Evolutionary conservation across 2,329 filamentous ascomycete genomes (phyloP).

Genomic region (Fusarium robinianum): DNA sequence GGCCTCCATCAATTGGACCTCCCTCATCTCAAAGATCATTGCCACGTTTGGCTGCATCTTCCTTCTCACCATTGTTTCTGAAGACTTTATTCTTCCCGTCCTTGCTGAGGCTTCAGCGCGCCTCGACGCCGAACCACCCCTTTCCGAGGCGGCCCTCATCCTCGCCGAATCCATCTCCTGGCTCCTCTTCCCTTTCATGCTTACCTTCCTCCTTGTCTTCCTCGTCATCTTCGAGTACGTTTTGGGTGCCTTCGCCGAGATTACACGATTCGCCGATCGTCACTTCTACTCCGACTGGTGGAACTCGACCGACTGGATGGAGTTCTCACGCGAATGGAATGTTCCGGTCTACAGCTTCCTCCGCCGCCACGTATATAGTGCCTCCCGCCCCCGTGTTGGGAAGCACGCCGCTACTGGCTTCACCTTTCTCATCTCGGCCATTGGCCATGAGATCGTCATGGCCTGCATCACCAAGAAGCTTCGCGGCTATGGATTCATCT

Average conservation of each 20-base stretch:
- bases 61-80: slow-evolving; percentile 84
- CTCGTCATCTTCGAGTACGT: slow-evolving; percentile 98
- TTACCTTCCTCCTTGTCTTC: slow-evolving; percentile 93
- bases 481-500: slow-evolving; percentile 87
- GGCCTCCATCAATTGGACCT: slow-evolving; percentile 72
- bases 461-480: slow-evolving; percentile 98
- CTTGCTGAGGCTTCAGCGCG: slow-evolving; percentile 69
- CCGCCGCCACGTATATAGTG: slow-evolving; percentile 89
- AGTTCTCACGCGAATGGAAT: slow-evolving; percentile 97
- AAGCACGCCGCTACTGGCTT: slow-evolving; percentile 79
- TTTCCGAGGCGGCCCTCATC: slow-evolving; percentile 73
- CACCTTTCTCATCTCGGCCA: slow-evolving; percentile 86
- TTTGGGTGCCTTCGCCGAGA: slow-evolving; percentile 90
- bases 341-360: slow-evolving; percentile 97
- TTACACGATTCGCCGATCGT: slow-evolving; percentile 89
- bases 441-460: slow-evolving; percentile 96
- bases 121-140: slow-evolving; percentile 50
- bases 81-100: slow-evolving; percentile 94
- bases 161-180: slow-evolving; percentile 88
- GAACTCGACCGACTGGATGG: slow-evolving; percentile 87
- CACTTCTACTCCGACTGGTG: slow-evolving; percentile 87
- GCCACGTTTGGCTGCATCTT: slow-evolving; percentile 98
- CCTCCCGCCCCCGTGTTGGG: slow-evolving; percentile 76
- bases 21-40: slow-evolving; percentile 81
- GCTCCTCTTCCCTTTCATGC: slow-evolving; percentile 96